Evolutionary conservation across 2,329 filamentous ascomycete species (phyloP), one percentile per base, ranked within the genome.

Genomic region (Beauveria bassiana): DNA sequence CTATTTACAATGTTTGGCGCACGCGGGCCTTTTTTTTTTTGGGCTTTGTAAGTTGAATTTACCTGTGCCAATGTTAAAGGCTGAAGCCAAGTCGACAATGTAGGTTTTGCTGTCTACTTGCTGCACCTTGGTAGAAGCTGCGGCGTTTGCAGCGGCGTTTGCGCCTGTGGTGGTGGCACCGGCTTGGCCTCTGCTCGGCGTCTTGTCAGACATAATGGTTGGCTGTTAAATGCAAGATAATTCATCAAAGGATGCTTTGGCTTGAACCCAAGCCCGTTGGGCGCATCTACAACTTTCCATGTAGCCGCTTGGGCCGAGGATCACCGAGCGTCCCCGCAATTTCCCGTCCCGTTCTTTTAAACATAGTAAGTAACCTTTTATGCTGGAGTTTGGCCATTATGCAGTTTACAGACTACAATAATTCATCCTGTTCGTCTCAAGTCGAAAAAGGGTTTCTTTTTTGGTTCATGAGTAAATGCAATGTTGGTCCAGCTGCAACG

Each of bases 41-140:
- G n/a, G n/a, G 0, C 22, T 38, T 14, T 38, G 5, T 14, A 14
- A 34, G 10, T 5, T 5, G 4, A 38, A 18, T 43, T 54, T 54
- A 57, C 60, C 62, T 14, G 62, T 59, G 18, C 63, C 63, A 40
- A 66, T 62, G 47, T 62, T 64, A 55, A 57, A 65, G 5, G 50
- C 26, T 3, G 45, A 55, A 5, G 24, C 45, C 20, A 65, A 26
- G 28, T 63, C 46, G 4, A 57, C 62, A 28, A 56, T 56, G 49
- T 63, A 59, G 22, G 46, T 43, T 3, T 50, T 43, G 22, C 20
- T 9, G 38, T 51, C 45, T n/a, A 59, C 56, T 5, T 24, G 46
- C 12, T 59, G 46, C 22, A 50, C 46, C 5, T 51, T 22, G 14
- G 56, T 59, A 20, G 45, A 28, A 7, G 43, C 43, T 20, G 56